Percentiles rank a stretch among this genome's conserved stretches.
Conservation (phyloP, 805 yeast genomes). For the Candida incommunis region DNA sequence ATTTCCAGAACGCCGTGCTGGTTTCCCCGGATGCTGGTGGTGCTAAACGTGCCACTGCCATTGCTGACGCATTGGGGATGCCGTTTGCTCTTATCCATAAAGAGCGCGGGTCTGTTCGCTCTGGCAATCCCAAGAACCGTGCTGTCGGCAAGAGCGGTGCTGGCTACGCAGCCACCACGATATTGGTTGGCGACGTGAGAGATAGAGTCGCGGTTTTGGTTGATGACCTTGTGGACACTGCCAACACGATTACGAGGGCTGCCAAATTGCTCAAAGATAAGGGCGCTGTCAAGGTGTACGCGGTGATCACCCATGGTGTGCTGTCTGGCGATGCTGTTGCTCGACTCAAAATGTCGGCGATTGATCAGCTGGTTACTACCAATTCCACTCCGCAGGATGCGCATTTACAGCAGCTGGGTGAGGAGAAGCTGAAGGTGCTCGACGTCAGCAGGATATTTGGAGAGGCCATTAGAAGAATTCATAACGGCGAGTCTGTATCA, state of each 20-base stretch:
- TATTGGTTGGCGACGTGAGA: constrained; percentile 91
- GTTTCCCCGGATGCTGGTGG: constrained; percentile 99
- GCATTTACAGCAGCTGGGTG: constrained; percentile 38
- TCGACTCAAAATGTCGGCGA: constrained; percentile 48
- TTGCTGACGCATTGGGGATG: constrained; percentile 82
- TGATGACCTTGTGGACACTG: constrained; percentile 91
- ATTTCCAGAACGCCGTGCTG: constrained; percentile 70
- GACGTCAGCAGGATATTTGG: constrained; percentile 84
- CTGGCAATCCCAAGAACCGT: constrained; percentile 8
- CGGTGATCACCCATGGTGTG: constrained; percentile 83
- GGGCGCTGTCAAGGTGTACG: constrained; percentile 79
- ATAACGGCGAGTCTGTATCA: constrained; percentile 92
- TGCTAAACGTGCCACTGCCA: constrained; percentile 88
- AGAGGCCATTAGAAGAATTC: constrained; percentile 90
- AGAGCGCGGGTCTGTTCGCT: constrained; percentile 35
- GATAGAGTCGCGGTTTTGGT: constrained; percentile 77
- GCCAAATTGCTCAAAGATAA: constrained; percentile 84
- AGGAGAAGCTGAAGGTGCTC: constrained; percentile 51
- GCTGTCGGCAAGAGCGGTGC: constrained; percentile 5
- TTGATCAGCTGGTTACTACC: constrained; percentile 79
- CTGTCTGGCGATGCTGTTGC: constrained; percentile 84
- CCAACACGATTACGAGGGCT: constrained; percentile 82
- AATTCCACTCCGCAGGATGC: constrained; percentile 80
- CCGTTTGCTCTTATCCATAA: constrained; percentile 92
- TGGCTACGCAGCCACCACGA: constrained; percentile 45